Evolutionary conservation across 208 protist genomes (phyloP), one percentile per base, ranked within the genome.

Genomic region (Trypanosoma vivax): DNA sequence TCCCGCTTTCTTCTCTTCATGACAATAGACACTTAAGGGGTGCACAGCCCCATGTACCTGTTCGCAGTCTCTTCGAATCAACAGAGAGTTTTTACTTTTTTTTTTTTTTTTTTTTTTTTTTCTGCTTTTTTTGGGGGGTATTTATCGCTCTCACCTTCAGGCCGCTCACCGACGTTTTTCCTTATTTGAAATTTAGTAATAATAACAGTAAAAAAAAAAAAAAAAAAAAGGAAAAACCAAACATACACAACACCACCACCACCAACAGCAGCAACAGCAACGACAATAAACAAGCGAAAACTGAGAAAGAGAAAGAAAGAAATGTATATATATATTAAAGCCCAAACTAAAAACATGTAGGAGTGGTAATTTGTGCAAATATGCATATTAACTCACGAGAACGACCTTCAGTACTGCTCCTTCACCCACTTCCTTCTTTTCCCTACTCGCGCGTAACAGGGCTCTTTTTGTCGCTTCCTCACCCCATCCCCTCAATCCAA

Each of bases 171-270:
- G 14, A 31, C 46, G 24, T 23, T 35, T 48, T 57, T 33, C 29
- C 2, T 38, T 37, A 21, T 2, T 10, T 38, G 39, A 2, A 30
- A 16, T 9, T 23, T 2, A 1, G 5, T 30, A 19, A 7, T 21
- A 55, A 49, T 28, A 14, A 14, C 18, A n/a, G 1, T 11, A 29
- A 30, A 31, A 24, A 47, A 28, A 24, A 30, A 1, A 5, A 25
- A 53, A 18, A 43, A 28, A 43, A 16, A 56, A 21, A 60, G 33
- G 11, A 37, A 19, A 60, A 38, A 18, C 38, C 45, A 50, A 7
- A 42, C 13, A 55, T 13, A 30, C 5, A 47, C 1, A 14, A 57
- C 37, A 56, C 10, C 33, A 37, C 9, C 33, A 37, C 9, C 33
- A 37, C 9, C 33, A 37, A 37, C 33, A 37, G 9, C 33, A 37